phyloP scores from a whole-genome alignment of 257 asterid species.

The Pogostemon cablin region DNA sequence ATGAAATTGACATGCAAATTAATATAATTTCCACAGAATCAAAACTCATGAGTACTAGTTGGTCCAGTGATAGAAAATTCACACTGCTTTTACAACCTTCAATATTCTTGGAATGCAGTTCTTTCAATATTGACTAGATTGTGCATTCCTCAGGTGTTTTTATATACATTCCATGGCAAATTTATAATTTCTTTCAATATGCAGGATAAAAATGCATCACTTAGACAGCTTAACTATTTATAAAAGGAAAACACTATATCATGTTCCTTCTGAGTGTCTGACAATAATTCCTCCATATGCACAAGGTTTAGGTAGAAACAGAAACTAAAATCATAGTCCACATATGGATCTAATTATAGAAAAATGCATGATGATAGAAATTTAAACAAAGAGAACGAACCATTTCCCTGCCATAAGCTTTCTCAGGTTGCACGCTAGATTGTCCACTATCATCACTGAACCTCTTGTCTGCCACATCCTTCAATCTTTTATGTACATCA shows the following conservation, averaged over 20 bases:
- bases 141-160: too few relatives aligned
- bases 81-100: too few relatives aligned
- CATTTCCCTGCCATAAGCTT: conserved; percentile 45
- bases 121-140: too few relatives aligned
- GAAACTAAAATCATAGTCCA: background rate
- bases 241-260: background rate
- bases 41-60: too few relatives aligned
- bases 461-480: conserved; percentile 80
- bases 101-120: too few relatives aligned
- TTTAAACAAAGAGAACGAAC: conserved; percentile 42
- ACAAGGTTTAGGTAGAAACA: conserved; percentile 5
- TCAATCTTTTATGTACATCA: conserved; percentile 66
- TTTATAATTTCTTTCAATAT: too few relatives aligned
- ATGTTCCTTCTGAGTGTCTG: conserved; percentile 15
- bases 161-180: too few relatives aligned
- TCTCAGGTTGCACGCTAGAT: conserved; percentile 42
- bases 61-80: too few relatives aligned
- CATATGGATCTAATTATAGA: background rate
- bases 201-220: too few relatives aligned
- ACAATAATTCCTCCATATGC: conserved; percentile 21
- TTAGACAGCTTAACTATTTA: background rate
- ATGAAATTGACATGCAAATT: too few relatives aligned
- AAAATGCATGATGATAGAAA: conserved; percentile 21
- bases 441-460: conserved; percentile 53
- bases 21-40: too few relatives aligned